A percentile compares a stretch with the other conserved stretches of the same genome.
phyloP scores from a whole-genome alignment of 257 asterid genomes.

The Primulina eburnea region DNA sequence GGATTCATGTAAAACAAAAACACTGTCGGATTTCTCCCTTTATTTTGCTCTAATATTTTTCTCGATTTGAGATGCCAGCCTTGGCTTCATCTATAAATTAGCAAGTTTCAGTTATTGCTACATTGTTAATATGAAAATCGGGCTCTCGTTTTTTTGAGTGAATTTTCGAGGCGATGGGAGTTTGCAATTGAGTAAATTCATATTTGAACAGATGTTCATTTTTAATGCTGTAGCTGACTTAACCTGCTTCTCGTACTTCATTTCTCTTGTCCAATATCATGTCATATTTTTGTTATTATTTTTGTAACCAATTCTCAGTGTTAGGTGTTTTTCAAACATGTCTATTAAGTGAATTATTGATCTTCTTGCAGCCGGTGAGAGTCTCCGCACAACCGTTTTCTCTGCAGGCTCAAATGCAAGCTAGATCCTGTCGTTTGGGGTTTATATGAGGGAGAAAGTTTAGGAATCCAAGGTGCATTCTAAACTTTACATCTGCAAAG shows the following conservation, averaged over 20 bases:
- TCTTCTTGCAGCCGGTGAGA: background rate
- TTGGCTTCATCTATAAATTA: background rate
- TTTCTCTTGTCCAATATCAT: background rate
- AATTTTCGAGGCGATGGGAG: too few relatives aligned
- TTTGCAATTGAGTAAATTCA: background rate
- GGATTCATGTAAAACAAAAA: too few relatives aligned
- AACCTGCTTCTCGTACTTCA: background rate
- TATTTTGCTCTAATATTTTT: too few relatives aligned
- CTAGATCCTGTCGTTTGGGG: background rate
- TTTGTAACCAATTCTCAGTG: background rate
- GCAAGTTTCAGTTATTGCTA: background rate
- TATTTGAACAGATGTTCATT: background rate
- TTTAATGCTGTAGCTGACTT: background rate
- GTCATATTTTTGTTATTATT: background rate
- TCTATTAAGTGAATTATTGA: background rate
- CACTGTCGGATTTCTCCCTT: too few relatives aligned
- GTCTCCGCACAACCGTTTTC: background rate
- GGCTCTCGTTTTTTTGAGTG: background rate
- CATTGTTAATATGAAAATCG: background rate
- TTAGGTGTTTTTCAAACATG: background rate
- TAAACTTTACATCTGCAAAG: constrained; percentile 6
- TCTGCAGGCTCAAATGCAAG: background rate
- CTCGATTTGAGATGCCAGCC: background rate
- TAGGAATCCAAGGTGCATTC: background rate
- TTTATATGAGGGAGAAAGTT: background rate